These are phyloP conservation scores for Tolypocladium nubicola DNA, from an alignment of 2,329 filamentous ascomycete species.

Conservation along the genomic window DNA sequence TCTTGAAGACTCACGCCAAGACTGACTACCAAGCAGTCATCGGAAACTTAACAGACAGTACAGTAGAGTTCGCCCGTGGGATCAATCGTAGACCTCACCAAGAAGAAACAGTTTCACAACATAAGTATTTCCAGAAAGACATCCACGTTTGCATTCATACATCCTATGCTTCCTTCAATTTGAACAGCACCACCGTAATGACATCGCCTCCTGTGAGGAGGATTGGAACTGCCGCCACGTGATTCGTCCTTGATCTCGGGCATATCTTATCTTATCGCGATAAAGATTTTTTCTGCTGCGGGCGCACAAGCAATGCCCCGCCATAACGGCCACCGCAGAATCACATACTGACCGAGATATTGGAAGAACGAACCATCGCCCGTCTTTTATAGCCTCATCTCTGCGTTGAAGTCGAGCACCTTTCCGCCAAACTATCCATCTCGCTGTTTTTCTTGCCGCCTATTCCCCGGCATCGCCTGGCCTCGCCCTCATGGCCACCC, in stretches of 20 bases:
- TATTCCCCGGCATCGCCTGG: background rate
- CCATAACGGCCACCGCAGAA: background rate
- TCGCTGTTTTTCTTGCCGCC: background rate
- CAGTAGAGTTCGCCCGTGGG: no score
- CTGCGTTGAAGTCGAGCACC: background rate
- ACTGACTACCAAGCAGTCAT: background rate
- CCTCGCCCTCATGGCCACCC: background rate
- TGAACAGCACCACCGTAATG: background rate
- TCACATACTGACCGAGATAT: background rate
- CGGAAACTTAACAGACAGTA: no score
- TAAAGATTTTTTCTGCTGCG: background rate
- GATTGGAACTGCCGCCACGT: background rate
- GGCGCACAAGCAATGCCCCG: background rate
- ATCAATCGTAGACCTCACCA: no score
- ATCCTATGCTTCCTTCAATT: no score
- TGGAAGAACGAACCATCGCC: background rate
- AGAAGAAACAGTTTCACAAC: no score
- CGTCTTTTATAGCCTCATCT: background rate
- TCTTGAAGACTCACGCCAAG: no score
- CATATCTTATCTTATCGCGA: constrained; percentile 1
- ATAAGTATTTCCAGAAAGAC: no score
- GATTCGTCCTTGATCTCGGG: background rate
- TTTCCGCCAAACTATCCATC: background rate
- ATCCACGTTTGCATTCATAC: no score
- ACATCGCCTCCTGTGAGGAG: background rate